These are phyloP conservation scores for Lipomyces sp. DNA, from an alignment of 805 yeast species.

Conservation along the genomic window DNA sequence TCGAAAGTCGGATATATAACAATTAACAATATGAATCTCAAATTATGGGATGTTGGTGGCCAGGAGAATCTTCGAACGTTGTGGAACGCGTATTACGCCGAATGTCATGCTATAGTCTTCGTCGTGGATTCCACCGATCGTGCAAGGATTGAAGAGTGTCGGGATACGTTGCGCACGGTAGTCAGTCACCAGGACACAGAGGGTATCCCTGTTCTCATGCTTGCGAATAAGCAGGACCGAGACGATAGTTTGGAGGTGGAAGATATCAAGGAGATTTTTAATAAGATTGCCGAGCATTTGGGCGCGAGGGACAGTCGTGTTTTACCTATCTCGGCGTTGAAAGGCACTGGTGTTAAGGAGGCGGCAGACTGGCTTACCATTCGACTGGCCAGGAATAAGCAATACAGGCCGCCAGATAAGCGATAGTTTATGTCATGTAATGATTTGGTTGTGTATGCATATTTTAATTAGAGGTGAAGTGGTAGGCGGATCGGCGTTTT, in stretches of 20 bases:
- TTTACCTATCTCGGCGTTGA: conserved; percentile 84
- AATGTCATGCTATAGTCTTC: conserved; percentile 89
- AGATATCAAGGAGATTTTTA: conserved; percentile 80
- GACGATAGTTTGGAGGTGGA: conserved; percentile 72
- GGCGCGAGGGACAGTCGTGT: conserved; percentile 92
- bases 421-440: conserved; percentile 31
- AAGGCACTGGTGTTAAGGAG: conserved; percentile 78
- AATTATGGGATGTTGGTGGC: conserved; percentile 97
- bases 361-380: conserved; percentile 87
- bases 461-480: not conserved
- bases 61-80: conserved; percentile 80
- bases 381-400: conserved; percentile 69
- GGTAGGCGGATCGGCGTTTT: not conserved
- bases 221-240: conserved; percentile 92
- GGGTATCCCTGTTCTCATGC: conserved; percentile 88
- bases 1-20: conserved; percentile 48
- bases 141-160: conserved; percentile 80
- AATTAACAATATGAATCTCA: conserved; percentile 54
- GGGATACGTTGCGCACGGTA: conserved; percentile 58
- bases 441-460: not conserved
- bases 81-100: conserved; percentile 86
- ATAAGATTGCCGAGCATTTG: conserved; percentile 78
- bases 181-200: conserved; percentile 66
- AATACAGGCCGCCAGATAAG: conserved; percentile 60
- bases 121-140: conserved; percentile 91